Evolutionary conservation across 495 filamentous ascomycete genomes (phyloP).

Genomic region (Neurospora sp.): DNA sequence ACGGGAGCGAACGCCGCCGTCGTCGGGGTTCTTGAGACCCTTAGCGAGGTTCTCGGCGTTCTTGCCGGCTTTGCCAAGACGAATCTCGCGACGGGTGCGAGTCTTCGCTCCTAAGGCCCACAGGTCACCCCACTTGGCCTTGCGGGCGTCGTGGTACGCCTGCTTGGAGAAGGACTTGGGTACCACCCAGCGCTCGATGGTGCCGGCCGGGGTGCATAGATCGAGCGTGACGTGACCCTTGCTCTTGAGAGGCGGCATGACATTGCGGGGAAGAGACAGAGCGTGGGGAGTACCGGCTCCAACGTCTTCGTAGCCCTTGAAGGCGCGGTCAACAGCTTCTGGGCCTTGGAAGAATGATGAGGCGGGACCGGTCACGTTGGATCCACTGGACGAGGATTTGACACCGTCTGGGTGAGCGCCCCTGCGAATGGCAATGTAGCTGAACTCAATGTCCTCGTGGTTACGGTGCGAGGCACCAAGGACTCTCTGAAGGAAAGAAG

Average conservation of each 20-base stretch:
- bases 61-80: conserved; percentile 41
- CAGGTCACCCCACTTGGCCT: conserved; percentile 82
- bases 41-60: not conserved
- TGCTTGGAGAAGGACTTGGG: conserved; percentile 68
- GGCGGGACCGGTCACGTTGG: not conserved
- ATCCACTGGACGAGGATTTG: conserved; percentile 21
- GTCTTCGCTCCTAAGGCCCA: conserved; percentile 96
- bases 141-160: conserved; percentile 85
- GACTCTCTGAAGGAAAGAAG: conserved; percentile 70
- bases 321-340: conserved; percentile 24
- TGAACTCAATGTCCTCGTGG: conserved; percentile 84
- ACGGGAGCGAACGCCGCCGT: conserved; percentile 34
- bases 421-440: conserved; percentile 78
- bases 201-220: conserved; percentile 75
- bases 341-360: conserved; percentile 10
- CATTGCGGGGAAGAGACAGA: conserved; percentile 63
- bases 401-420: conserved; percentile 43
- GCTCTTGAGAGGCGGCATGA: conserved; percentile 76
- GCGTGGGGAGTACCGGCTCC: conserved; percentile 34
- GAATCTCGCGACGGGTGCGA: conserved; percentile 47
- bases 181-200: conserved; percentile 90
- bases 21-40: conserved; percentile 10
- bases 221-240: conserved; percentile 82
- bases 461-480: conserved; percentile 59
- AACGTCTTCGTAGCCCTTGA: conserved; percentile 30